Evolutionary conservation across 352 stramenopile species (phyloP).

Genomic region (Phytophthora syringae): DNA sequence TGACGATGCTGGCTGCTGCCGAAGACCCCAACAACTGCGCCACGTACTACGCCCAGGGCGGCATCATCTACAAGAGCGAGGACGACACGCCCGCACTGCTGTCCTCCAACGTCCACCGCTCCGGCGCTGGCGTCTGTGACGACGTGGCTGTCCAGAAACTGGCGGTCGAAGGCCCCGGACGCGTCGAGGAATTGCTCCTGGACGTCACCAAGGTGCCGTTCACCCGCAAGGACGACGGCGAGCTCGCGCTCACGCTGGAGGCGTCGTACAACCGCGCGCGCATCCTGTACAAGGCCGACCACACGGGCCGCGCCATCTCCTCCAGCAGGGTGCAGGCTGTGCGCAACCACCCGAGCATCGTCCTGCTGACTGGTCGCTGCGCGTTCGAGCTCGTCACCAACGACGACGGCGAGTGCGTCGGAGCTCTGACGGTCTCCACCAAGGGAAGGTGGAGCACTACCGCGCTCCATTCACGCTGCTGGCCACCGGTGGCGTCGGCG

Average conservation of each 20-base stretch:
- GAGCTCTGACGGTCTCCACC: constrained; percentile 73
- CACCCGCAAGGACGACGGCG: constrained; percentile 72
- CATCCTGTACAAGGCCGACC: constrained; percentile 95
- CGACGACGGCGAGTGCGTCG: constrained; percentile 61
- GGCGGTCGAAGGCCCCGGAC: constrained; percentile 86
- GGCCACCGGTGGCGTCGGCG: constrained; percentile 92
- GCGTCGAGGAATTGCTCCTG: constrained; percentile 93
- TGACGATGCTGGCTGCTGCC: constrained; percentile 82
- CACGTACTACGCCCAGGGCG: constrained; percentile 95
- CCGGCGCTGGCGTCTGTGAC: constrained; percentile 91
- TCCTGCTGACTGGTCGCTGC: constrained; percentile 70
- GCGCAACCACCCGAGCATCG: constrained; percentile 83
- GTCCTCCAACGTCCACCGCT: constrained; percentile 90
- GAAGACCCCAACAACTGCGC: constrained; percentile 91
- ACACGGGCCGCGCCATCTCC: constrained; percentile 94
- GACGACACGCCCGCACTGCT: constrained; percentile 89
- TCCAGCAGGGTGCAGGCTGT: constrained; percentile 90
- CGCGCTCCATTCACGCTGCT: constrained; percentile 89
- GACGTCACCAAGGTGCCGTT: constrained; percentile 91
- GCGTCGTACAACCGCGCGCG: constrained; percentile 93
- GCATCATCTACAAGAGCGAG: constrained; percentile 94
- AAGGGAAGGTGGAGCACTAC: constrained; percentile 65
- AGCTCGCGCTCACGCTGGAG: constrained; percentile 86
- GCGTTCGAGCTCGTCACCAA: constrained; percentile 86
- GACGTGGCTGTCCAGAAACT: constrained; percentile 93